These are phyloP conservation scores for Rhizopogon vulgaris DNA, from an alignment of 768 basidiomycete genomes.

Conservation along the genomic window DNA sequence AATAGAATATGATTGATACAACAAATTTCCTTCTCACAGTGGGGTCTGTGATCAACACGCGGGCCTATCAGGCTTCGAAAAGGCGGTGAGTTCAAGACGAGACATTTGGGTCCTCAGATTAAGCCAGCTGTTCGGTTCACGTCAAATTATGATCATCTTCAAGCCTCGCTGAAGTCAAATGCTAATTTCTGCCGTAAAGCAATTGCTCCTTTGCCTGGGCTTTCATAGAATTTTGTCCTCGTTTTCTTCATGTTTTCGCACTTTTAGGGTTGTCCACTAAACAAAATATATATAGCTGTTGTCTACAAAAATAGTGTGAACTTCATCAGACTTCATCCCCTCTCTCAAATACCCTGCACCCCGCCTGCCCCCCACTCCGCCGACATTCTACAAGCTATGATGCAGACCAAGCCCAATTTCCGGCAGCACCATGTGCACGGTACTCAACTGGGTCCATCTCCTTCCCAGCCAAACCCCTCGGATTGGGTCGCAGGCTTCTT, in stretches of 20 bases:
- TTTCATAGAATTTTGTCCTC: slow-evolving; percentile 13
- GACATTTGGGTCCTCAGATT: slow-evolving; percentile 6
- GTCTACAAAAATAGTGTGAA: slow-evolving; percentile 3
- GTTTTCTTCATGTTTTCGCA: slow-evolving; percentile 12
- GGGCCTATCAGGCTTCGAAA: slow-evolving; percentile 12
- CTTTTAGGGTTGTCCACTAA: slow-evolving; percentile 6
- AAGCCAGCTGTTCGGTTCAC: slow-evolving; percentile 1
- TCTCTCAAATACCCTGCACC: slow-evolving; percentile 1
- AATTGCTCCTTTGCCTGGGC: slow-evolving; percentile 7
- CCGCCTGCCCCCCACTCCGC: neutral
- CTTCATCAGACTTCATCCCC: slow-evolving; percentile 3
- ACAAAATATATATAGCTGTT: slow-evolving; percentile 15
- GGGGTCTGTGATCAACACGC: slow-evolving; percentile 4
- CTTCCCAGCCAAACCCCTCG: slow-evolving; percentile 13
- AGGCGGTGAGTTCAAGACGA: slow-evolving; percentile 9
- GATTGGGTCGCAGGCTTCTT: slow-evolving; percentile 23
- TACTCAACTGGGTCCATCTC: slow-evolving; percentile 4
- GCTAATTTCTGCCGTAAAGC: slow-evolving; percentile 17
- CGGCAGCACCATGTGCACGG: slow-evolving; percentile 11
- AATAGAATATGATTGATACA: slow-evolving; percentile 22
- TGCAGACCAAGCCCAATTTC: slow-evolving; percentile 14
- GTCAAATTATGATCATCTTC: neutral
- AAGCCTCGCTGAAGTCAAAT: slow-evolving; percentile 19
- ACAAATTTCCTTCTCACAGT: neutral
- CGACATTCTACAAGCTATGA: neutral